These are phyloP conservation scores for Coemansia sp. DNA, from an alignment of 192 early-diverging fungal genomes.

Conservation along the genomic window DNA sequence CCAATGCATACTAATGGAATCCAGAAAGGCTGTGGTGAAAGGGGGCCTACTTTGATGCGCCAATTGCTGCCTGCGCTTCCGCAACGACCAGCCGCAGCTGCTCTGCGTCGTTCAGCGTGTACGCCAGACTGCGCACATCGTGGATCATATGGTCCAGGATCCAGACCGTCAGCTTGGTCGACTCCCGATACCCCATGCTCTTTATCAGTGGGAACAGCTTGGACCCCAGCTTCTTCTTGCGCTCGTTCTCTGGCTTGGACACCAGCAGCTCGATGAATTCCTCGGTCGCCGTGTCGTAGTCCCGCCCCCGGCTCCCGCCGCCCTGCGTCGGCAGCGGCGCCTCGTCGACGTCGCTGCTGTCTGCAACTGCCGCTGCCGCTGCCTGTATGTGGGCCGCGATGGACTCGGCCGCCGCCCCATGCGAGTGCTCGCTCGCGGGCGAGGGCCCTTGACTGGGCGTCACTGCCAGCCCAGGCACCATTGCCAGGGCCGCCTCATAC, in stretches of 20 bases:
- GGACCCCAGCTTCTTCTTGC: conserved; percentile 50
- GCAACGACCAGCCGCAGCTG: conserved; percentile 29
- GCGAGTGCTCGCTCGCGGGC: conserved; percentile 10
- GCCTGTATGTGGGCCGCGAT: neutral
- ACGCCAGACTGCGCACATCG: conserved; percentile 46
- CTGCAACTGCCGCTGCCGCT: neutral
- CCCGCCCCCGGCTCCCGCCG: conserved; percentile 15
- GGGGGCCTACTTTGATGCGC: neutral
- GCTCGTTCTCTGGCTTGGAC: conserved; percentile 43
- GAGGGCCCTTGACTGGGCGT: too few relatives aligned
- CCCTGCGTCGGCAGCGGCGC: neutral
- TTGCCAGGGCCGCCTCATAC: neutral
- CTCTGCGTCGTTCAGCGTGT: conserved; percentile 38
- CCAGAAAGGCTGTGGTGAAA: too few relatives aligned
- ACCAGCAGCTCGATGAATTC: conserved; percentile 46
- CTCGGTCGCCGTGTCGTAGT: conserved; percentile 36
- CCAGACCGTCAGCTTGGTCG: conserved; percentile 51
- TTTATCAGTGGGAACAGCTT: conserved; percentile 52
- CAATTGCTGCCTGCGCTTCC: conserved; percentile 37
- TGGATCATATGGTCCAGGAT: conserved; percentile 50
- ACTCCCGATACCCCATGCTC: conserved; percentile 47
- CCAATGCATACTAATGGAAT: too few relatives aligned
- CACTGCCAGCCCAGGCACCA: too few relatives aligned
- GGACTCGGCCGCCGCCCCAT: neutral
- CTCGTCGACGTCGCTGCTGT: neutral